Conservation (phyloP, 2,329 filamentous ascomycete species). For the Cercospora janseana region DNA sequence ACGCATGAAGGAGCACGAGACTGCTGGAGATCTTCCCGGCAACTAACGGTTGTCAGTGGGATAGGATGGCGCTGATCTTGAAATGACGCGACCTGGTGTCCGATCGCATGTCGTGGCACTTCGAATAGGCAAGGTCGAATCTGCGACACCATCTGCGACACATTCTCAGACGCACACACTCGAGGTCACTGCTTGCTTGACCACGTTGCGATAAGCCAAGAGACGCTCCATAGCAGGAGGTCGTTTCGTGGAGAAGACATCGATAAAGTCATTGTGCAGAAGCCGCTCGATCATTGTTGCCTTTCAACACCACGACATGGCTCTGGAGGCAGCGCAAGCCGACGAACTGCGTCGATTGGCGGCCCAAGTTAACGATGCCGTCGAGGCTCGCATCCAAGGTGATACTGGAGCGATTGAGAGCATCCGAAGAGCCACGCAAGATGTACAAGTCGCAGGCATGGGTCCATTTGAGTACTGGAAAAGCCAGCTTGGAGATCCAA, state of each 20-base stretch:
- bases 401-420: constrained; percentile 12
- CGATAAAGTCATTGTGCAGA: background rate
- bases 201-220: background rate
- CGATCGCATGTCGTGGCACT: no score
- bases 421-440: constrained; percentile 12
- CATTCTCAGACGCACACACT: background rate
- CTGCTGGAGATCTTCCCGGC: no score
- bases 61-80: no score
- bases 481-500: constrained; percentile 9
- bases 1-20: no score
- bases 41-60: no score
- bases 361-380: constrained; percentile 10
- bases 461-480: constrained; percentile 16
- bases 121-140: background rate
- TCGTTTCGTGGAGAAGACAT: no score
- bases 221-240: background rate
- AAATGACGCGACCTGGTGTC: no score
- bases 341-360: constrained; percentile 10
- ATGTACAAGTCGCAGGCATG: constrained; percentile 13
- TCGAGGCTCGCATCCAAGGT: constrained; percentile 15
- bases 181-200: background rate
- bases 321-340: constrained; percentile 7
- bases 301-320: background rate
- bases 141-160: constrained; percentile 1
- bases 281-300: constrained; percentile 5